These are phyloP conservation scores for Eleusine coracana DNA, from an alignment of 176 grass and related monocot genomes.

Conservation along the genomic window DNA sequence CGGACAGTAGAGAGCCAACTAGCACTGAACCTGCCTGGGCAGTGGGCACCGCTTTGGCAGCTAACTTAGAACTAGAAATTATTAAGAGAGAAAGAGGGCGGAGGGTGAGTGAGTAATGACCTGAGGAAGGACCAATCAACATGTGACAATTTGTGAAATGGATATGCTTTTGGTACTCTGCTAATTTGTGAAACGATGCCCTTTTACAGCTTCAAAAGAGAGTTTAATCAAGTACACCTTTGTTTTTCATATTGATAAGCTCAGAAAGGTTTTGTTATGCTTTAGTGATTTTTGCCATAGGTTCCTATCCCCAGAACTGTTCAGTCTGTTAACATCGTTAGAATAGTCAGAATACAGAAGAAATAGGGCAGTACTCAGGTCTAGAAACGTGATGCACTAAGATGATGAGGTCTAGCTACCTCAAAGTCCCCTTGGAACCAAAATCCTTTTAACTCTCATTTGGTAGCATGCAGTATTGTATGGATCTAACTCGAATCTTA, in stretches of 20 bases:
- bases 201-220: neutral
- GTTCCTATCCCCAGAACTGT: neutral
- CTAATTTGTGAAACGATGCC: neutral
- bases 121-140: neutral
- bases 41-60: neutral
- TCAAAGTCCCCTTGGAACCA: neutral
- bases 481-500: neutral
- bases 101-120: neutral
- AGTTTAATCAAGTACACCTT: neutral
- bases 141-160: neutral
- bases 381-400: neutral
- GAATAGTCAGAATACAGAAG: neutral
- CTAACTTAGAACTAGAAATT: neutral
- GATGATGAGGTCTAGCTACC: neutral
- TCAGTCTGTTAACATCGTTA: neutral
- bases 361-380: neutral
- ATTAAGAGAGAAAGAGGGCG: neutral
- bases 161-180: neutral
- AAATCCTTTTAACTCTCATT: neutral
- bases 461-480: neutral
- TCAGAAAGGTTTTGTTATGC: neutral
- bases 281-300: neutral
- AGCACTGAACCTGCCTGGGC: neutral
- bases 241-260: neutral
- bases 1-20: neutral